Base-by-base conservation (phyloP, 2,329 filamentous ascomycete species). In the Diaporthe citriasiana region DNA sequence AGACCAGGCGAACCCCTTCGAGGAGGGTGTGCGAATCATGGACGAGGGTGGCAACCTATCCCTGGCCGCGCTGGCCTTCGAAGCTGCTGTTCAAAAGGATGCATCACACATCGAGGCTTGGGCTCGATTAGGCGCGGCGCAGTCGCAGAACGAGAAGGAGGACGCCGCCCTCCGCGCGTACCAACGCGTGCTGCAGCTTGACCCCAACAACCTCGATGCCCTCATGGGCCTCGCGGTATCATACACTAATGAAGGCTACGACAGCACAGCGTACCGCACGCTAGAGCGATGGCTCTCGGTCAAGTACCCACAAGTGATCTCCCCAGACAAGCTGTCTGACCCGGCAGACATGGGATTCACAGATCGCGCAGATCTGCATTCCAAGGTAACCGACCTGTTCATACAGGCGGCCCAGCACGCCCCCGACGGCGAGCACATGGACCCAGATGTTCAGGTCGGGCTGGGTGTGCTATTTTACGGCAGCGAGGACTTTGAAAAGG, bases 91-190 rank as follows among this genome's bases (percentile, higher is more conserved):
- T 7, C 95, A 98, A 83, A 95, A 96, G 84, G 92, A 98, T 76
- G 91, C 95, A 0, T 88, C 93, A 71, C 96, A 98, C 82, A 91
- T 96, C 50, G 94, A 97, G 71, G 97, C 97, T 3, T 99, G 97
- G 97, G 94, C 95, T 13, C 93, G 95, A 79, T 90, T 99, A 42
- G 97, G 97, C 70, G 93, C 93, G 71, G 94, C 95, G 25, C 97
- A 99, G 84, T 97, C 97, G 27, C 97, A 99, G 83, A 99, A 99
- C 83, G 97, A 99, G 84, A 99, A 99, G 85, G 97, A 99, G 83
- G 93, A 95, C 12, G 96, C 97, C 0, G 97, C 97, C 3, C 98
- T 99, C 77, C 93, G 97, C 45, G 97, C 97, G 4, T 87, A 98
- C 75, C 96, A 98, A 83, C 94, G 97, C 82, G 95, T 96, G 0